phyloP scores from a whole-genome alignment of 2,329 filamentous ascomycete genomes.

The Botrytis hyacinthi region DNA sequence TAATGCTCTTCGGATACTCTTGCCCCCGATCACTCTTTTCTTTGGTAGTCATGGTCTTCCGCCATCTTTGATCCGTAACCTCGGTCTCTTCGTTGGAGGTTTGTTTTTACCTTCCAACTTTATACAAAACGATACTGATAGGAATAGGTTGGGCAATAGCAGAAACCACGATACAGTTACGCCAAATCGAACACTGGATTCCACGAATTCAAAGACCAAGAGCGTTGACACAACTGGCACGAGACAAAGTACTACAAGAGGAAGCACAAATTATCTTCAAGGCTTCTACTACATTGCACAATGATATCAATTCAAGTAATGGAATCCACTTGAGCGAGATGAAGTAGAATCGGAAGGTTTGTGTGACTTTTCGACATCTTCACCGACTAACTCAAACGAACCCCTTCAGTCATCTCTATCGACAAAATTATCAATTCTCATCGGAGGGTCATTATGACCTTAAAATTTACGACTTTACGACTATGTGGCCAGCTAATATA shows the following conservation, averaged over 20 bases:
- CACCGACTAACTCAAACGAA: neutral
- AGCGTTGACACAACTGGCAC: slow-evolving; percentile 12
- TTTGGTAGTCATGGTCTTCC: slow-evolving; percentile 33
- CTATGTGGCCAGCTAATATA: neutral
- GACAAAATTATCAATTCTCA: slow-evolving; percentile 5
- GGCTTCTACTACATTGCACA: neutral
- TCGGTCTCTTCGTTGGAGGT: slow-evolving; percentile 28
- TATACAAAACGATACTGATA: neutral
- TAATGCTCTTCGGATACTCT: slow-evolving; percentile 27
- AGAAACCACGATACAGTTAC: slow-evolving; percentile 18
- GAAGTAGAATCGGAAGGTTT: neutral
- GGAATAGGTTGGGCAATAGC: slow-evolving; percentile 15
- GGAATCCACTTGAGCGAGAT: neutral
- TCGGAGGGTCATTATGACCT: neutral
- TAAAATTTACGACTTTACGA: slow-evolving; percentile 1
- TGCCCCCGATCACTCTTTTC: slow-evolving; percentile 26
- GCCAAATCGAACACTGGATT: slow-evolving; percentile 11
- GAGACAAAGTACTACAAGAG: slow-evolving; percentile 9
- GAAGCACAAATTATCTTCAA: neutral
- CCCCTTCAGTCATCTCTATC: neutral
- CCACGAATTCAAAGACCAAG: slow-evolving; percentile 16
- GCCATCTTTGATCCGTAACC: slow-evolving; percentile 30
- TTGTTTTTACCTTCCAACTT: neutral
- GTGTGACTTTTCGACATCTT: neutral
- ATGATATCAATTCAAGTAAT: neutral